Percentiles rank a stretch among this genome's conserved stretches.
Conservation (phyloP, 768 basidiomycete genomes). For the Xerocomellus chrysenteron region DNA sequence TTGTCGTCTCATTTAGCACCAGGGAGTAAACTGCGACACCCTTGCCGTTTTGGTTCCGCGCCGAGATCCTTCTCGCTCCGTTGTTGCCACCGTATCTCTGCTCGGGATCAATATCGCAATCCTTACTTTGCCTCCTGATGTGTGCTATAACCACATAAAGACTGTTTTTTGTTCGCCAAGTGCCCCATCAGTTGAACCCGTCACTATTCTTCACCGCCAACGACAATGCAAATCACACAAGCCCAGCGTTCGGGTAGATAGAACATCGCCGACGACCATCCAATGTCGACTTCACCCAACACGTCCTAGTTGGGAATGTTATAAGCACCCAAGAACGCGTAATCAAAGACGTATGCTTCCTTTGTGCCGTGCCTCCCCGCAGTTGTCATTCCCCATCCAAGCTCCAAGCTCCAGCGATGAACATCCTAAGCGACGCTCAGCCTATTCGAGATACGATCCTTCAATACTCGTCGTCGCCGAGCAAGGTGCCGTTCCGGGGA, state of each 20-base stretch:
- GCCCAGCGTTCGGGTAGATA: slow-evolving; percentile 37
- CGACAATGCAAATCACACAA: slow-evolving; percentile 35
- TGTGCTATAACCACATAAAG: slow-evolving; percentile 9
- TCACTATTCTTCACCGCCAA: slow-evolving; percentile 9
- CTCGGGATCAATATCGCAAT: slow-evolving; percentile 90
- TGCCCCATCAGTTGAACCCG: slow-evolving; percentile 29
- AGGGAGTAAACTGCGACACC: slow-evolving; percentile 42
- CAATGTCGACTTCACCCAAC: slow-evolving; percentile 87
- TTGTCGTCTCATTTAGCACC: slow-evolving; percentile 1
- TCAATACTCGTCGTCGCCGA: slow-evolving; percentile 70
- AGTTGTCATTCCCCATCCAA: slow-evolving; percentile 31
- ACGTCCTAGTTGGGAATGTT: slow-evolving; percentile 83
- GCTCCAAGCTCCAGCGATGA: slow-evolving; percentile 98
- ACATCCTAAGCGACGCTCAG: slow-evolving; percentile 86
- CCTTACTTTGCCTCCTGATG: slow-evolving; percentile 66
- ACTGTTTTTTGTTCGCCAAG: slow-evolving; percentile 3
- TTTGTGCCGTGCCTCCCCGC: neutral
- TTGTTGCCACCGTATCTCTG: slow-evolving; percentile 77
- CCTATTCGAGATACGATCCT: slow-evolving; percentile 81
- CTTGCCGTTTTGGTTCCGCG: slow-evolving; percentile 90
- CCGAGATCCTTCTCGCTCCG: slow-evolving; percentile 88
- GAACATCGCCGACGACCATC: slow-evolving; percentile 48
- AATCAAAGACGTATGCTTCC: slow-evolving; percentile 79
- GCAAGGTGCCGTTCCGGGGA: slow-evolving; percentile 55
- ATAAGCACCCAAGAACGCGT: slow-evolving; percentile 95